A percentile compares a stretch with the other conserved stretches of the same genome.
These are phyloP conservation scores for Carex arenaria DNA, from an alignment of 202 grass and related monocot genomes.

Conservation along the genomic window DNA sequence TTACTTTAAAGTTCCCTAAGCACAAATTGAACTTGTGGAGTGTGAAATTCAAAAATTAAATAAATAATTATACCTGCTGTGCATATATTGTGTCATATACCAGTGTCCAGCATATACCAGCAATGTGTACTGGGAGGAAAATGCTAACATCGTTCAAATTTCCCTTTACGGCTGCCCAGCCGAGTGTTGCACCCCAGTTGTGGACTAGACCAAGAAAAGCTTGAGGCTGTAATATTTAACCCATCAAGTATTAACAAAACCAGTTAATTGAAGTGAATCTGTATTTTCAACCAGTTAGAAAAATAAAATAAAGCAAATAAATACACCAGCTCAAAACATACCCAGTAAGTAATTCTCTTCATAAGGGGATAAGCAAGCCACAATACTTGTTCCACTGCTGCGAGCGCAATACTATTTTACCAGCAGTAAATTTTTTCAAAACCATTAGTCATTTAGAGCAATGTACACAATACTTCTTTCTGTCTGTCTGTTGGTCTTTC, in stretches of 20 bases:
- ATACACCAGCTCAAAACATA: conserved; percentile 5
- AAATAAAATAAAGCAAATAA: not conserved
- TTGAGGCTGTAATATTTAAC: conserved; percentile 35
- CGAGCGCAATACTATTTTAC: conserved; percentile 29
- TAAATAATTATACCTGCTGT: conserved; percentile 27
- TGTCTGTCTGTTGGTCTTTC: too few species aligned
- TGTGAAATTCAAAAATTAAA: not conserved
- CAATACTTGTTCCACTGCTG: conserved; percentile 24
- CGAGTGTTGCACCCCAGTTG: conserved; percentile 42
- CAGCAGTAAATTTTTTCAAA: not conserved
- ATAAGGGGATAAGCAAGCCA: conserved; percentile 41
- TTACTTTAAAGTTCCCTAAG: too few species aligned
- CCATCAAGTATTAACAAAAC: not conserved
- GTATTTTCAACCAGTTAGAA: not conserved
- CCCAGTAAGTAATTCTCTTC: conserved; percentile 49
- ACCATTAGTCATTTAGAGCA: not conserved
- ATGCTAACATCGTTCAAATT: conserved; percentile 32
- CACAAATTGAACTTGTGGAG: not conserved
- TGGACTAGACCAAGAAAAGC: conserved; percentile 40
- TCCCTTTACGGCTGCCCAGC: conserved; percentile 35
- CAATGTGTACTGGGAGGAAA: conserved; percentile 31
- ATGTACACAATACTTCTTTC: too few species aligned
- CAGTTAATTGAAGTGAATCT: not conserved
- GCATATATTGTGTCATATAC: conserved; percentile 56
- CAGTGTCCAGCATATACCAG: conserved; percentile 46